Evolutionary conservation across 768 basidiomycete genomes (phyloP).

Genomic region (Vararia minispora): DNA sequence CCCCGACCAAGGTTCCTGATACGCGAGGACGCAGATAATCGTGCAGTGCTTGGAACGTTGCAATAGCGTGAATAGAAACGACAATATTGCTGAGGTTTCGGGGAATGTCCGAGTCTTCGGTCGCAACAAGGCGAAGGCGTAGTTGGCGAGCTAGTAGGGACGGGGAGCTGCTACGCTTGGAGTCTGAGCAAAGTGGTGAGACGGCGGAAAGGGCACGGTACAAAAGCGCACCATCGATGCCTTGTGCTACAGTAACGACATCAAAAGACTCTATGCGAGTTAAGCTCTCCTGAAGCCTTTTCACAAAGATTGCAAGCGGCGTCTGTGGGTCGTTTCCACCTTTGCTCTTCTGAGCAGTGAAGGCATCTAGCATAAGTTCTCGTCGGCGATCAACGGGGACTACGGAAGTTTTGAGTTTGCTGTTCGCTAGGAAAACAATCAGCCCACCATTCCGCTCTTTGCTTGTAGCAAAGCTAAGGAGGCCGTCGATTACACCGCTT

Average conservation of each 20-base stretch:
- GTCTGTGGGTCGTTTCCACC: constrained; percentile 34
- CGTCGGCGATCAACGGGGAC: constrained; percentile 58
- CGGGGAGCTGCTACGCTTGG: constrained; percentile 75
- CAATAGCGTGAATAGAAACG: constrained; percentile 96
- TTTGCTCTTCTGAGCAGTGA: constrained; percentile 45
- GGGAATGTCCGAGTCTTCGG: constrained; percentile 83
- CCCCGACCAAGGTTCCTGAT: constrained; percentile 51
- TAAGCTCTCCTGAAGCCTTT: constrained; percentile 91
- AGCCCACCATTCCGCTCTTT: constrained; percentile 45
- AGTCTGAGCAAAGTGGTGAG: constrained; percentile 37
- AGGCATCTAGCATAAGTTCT: constrained; percentile 70
- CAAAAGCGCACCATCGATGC: constrained; percentile 54
- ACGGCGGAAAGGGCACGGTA: background rate
- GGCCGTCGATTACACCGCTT: constrained; percentile 82
- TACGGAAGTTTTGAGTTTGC: constrained; percentile 20
- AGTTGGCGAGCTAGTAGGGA: constrained; percentile 88
- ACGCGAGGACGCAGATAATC: constrained; percentile 92
- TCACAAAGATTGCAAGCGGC: constrained; percentile 71
- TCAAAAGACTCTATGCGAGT: constrained; percentile 95
- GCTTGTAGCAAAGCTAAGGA: constrained; percentile 75
- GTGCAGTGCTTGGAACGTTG: constrained; percentile 93
- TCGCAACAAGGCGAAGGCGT: constrained; percentile 80
- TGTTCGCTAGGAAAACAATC: constrained; percentile 4
- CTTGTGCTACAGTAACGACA: constrained; percentile 80
- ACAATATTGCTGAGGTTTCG: constrained; percentile 81